phyloP scores from a whole-genome alignment of 2,329 filamentous ascomycete genomes.

The Aspergillus sp. region DNA sequence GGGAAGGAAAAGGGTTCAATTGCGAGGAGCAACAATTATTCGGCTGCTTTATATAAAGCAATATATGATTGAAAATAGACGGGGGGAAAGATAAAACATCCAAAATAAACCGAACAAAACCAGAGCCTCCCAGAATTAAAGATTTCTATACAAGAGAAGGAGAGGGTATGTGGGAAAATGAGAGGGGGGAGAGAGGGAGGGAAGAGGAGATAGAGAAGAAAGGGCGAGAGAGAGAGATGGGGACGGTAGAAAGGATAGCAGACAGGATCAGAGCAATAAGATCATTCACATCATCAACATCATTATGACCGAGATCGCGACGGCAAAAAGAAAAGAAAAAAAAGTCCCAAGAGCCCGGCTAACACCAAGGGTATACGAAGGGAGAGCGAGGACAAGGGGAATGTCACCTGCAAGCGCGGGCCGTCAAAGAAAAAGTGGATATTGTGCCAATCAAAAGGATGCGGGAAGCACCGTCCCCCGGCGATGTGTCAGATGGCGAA shows the following conservation, averaged over 20 bases:
- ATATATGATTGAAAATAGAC: not conserved
- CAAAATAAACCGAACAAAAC: not conserved
- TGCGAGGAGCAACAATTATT: not conserved
- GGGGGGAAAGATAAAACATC: not conserved
- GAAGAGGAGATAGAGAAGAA: not conserved
- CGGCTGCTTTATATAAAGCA: not conserved
- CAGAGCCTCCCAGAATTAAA: not conserved
- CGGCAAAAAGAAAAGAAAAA: not conserved
- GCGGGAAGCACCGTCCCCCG: not conserved
- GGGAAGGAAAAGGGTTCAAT: not conserved
- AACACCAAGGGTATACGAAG: not conserved
- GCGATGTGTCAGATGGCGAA: slow-evolving; percentile 5
- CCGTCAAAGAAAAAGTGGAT: not conserved
- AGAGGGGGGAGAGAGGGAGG: too few relatives aligned
- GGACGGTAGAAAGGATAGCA: not conserved
- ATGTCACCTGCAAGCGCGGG: slow-evolving; percentile 3
- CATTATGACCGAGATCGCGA: not conserved
- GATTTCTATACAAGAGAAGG: not conserved
- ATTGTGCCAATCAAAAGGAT: slow-evolving; percentile 1
- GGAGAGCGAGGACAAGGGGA: not conserved
- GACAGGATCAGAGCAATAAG: not conserved
- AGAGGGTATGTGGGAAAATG: not conserved
- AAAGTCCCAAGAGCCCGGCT: not conserved
- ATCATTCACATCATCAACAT: not conserved
- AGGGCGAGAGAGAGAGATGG: not conserved